Percentiles rank a stretch among this genome's conserved stretches.
These are phyloP conservation scores for Ceratocystis destructans DNA, from an alignment of 2,329 filamentous ascomycete genomes.

Conservation along the genomic window DNA sequence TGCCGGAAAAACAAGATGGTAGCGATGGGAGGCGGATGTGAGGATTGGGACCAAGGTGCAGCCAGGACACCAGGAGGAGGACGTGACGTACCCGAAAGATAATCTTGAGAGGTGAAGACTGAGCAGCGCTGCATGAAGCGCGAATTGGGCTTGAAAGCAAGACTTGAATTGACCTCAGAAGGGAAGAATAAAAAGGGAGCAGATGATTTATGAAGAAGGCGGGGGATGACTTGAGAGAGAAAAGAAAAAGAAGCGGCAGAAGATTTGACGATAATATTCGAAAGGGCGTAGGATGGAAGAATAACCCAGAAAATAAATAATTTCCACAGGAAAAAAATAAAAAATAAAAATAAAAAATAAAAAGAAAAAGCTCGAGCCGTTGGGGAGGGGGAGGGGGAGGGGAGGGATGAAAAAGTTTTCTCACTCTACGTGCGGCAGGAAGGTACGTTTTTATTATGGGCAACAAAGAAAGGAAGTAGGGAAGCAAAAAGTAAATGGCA, in stretches of 20 bases:
- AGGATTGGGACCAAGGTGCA: not conserved
- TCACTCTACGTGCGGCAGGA: slow-evolving; percentile 1
- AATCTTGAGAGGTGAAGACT: slow-evolving; percentile 78
- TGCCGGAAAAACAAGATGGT: slow-evolving; percentile 17
- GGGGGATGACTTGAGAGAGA: slow-evolving; percentile 3
- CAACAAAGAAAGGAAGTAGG: slow-evolving; percentile 11
- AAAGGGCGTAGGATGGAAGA: slow-evolving; percentile 14
- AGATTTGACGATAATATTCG: slow-evolving; percentile 8
- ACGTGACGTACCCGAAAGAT: slow-evolving; percentile 53
- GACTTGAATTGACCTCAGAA: slow-evolving; percentile 22
- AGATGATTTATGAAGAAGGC: slow-evolving; percentile 19
- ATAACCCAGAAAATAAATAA: slow-evolving; percentile 8
- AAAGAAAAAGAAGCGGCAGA: slow-evolving; percentile 11
- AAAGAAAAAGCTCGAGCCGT: slow-evolving; percentile 3
- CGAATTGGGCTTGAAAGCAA: slow-evolving; percentile 35
- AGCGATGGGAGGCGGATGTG: slow-evolving; percentile 17
- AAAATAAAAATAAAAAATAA: not conserved
- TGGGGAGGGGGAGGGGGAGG: not conserved
- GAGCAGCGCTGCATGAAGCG: slow-evolving; percentile 74
- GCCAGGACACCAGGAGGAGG: slow-evolving; percentile 27
- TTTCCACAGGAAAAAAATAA: slow-evolving; percentile 11
- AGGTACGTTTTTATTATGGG: not conserved
- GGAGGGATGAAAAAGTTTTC: slow-evolving; percentile 13
- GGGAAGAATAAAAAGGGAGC: slow-evolving; percentile 6
- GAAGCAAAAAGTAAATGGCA: not conserved